phyloP scores from a whole-genome alignment of 179 eudicot species.

The Heliamphora pulchella region DNA sequence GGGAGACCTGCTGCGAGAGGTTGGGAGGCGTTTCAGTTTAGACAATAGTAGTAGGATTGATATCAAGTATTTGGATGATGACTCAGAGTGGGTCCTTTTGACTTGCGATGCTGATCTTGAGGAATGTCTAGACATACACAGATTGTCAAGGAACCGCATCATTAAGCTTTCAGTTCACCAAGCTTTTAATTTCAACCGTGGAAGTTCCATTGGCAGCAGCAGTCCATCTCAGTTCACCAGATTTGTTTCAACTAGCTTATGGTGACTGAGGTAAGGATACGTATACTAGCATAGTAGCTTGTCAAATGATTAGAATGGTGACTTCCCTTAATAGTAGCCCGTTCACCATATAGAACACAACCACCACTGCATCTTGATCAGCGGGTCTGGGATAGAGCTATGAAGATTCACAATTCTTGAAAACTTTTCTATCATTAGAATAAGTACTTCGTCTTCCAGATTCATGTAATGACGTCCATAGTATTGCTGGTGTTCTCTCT shows the following conservation, averaged over 20 bases:
- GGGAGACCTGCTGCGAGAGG: slow-evolving; percentile 44
- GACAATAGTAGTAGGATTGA: slow-evolving; percentile 40
- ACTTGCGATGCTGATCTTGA: slow-evolving; percentile 86
- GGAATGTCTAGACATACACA: slow-evolving; percentile 70
- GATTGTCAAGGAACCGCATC: slow-evolving; percentile 41
- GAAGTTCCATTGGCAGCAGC: slow-evolving; percentile 51
- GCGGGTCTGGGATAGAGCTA: too few relatives aligned
- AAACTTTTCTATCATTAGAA: too few relatives aligned
- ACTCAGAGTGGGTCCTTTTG: slow-evolving; percentile 79
- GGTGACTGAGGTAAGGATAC: not conserved
- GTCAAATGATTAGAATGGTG: too few relatives aligned
- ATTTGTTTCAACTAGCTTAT: not conserved
- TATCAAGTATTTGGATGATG: slow-evolving; percentile 81
- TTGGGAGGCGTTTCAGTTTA: slow-evolving; percentile 47
- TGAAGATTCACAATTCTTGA: too few relatives aligned
- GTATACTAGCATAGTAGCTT: too few relatives aligned
- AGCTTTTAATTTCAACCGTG: slow-evolving; percentile 29
- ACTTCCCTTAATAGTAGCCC: too few relatives aligned
- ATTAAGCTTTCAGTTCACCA: slow-evolving; percentile 52
- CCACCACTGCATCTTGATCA: too few relatives aligned
- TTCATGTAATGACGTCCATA: too few relatives aligned
- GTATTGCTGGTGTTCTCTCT: too few relatives aligned
- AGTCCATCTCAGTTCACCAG: slow-evolving; percentile 23
- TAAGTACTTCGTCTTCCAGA: too few relatives aligned
- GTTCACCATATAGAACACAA: too few relatives aligned